Evolutionary conservation across 2,329 filamentous ascomycete species (phyloP).

Genomic region (Dactylellina parvicollis): DNA sequence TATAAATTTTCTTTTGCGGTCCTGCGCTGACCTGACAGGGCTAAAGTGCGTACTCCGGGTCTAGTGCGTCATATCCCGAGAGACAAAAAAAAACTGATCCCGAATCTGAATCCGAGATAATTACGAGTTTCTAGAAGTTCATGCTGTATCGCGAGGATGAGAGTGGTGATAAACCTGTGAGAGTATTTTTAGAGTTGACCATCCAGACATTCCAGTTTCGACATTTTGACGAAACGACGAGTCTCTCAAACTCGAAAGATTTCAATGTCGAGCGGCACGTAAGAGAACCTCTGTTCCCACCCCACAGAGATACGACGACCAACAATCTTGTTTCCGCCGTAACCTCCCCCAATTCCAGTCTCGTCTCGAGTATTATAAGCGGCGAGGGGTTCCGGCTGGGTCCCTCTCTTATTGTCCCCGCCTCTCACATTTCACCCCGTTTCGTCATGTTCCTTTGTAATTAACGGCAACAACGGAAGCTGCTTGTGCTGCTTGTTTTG

Average conservation of each 20-base stretch:
- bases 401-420: conserved; percentile 11
- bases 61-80: conserved; percentile 23
- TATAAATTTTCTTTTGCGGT: conserved; percentile 12
- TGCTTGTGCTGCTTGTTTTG: conserved; percentile 37
- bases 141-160: no score
- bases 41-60: not conserved
- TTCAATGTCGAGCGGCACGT: not conserved
- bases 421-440: conserved; percentile 27
- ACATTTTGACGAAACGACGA: no score
- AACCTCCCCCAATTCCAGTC: not conserved
- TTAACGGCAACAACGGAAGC: not conserved
- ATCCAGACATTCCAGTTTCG: not conserved
- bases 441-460: not conserved
- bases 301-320: not conserved
- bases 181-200: no score
- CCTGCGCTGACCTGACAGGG: conserved; percentile 6
- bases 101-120: no score
- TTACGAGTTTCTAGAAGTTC: conserved; percentile 7
- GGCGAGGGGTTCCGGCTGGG: not conserved
- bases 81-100: no score
- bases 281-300: not conserved
- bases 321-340: not conserved
- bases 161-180: no score
- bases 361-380: conserved; percentile 6
- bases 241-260: no score